These are phyloP conservation scores for Leccinum idahoense DNA, from an alignment of 1,284 basidiomycete genomes.

Conservation along the genomic window DNA sequence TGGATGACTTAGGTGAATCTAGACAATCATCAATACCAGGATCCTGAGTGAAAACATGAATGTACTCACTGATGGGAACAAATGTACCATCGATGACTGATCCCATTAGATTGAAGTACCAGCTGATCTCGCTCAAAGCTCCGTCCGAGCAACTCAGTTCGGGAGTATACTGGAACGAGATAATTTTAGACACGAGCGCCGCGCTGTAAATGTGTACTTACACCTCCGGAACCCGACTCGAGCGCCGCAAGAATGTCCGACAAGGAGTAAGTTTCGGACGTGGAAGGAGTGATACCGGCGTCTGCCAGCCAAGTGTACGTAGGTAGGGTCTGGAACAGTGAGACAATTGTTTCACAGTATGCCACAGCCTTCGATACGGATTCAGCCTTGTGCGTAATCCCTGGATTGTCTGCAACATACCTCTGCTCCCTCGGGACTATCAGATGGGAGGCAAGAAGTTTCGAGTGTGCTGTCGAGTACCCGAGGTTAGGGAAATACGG, in stretches of 20 bases:
- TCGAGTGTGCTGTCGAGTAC: slow-evolving; percentile 48
- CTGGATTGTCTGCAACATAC: slow-evolving; percentile 24
- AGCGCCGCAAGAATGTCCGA: slow-evolving; percentile 55
- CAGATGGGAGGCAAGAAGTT: slow-evolving; percentile 53
- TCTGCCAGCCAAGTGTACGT: slow-evolving; percentile 68
- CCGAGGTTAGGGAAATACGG: slow-evolving; percentile 5
- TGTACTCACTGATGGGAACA: slow-evolving; percentile 48
- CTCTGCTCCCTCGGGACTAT: slow-evolving; percentile 56
- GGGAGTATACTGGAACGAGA: slow-evolving; percentile 43
- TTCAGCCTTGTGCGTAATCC: slow-evolving; percentile 8
- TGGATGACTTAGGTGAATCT: slow-evolving; percentile 47
- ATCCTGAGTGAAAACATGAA: not conserved
- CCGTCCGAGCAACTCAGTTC: slow-evolving; percentile 49
- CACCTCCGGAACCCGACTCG: slow-evolving; percentile 44
- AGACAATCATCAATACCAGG: slow-evolving; percentile 7
- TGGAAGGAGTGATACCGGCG: slow-evolving; percentile 68
- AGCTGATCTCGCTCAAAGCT: slow-evolving; percentile 50
- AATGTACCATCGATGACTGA: slow-evolving; percentile 64
- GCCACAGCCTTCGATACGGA: slow-evolving; percentile 50
- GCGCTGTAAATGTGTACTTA: slow-evolving; percentile 11
- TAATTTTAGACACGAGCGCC: not conserved
- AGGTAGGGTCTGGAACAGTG: slow-evolving; percentile 57
- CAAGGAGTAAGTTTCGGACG: slow-evolving; percentile 53
- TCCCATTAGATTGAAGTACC: slow-evolving; percentile 66
- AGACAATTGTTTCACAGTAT: slow-evolving; percentile 65